Evolutionary conservation across 768 basidiomycete species (phyloP).

Genomic region (Neoboletus subvelutipes): DNA sequence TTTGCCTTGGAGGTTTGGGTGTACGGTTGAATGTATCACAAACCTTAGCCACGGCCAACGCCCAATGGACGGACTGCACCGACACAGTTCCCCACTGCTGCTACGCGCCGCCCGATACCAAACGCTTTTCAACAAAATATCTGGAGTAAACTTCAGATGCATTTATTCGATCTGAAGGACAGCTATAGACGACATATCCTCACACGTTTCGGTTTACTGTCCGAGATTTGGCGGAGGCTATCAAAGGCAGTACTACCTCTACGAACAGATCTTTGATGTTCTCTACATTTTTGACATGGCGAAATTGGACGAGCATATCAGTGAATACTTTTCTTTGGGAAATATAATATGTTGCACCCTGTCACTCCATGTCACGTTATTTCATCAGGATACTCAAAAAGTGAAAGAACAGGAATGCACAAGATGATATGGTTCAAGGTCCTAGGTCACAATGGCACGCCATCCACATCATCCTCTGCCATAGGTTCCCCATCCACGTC

Average conservation of each 20-base stretch:
- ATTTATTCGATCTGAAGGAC: constrained; percentile 16
- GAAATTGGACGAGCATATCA: neutral
- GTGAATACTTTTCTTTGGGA: neutral
- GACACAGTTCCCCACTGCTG: neutral
- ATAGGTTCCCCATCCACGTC: constrained; percentile 32
- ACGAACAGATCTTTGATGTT: constrained; percentile 29
- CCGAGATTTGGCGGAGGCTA: constrained; percentile 22
- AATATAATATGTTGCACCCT: neutral
- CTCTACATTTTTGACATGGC: neutral
- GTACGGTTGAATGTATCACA: neutral
- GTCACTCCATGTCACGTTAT: neutral
- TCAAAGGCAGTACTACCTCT: constrained; percentile 13
- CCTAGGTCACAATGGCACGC: constrained; percentile 35
- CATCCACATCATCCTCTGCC: constrained; percentile 38
- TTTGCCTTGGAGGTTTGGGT: neutral
- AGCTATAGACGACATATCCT: constrained; percentile 24
- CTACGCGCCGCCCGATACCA: neutral
- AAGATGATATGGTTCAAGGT: neutral
- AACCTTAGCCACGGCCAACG: constrained; percentile 16
- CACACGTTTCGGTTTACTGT: constrained; percentile 17
- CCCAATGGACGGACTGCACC: neutral
- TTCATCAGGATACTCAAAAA: neutral
- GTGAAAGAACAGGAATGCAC: neutral
- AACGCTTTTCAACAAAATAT: neutral
- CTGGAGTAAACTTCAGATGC: constrained; percentile 15